These are phyloP conservation scores for Murraya paniculata DNA, from an alignment of 345 rosid species.

Conservation along the genomic window DNA sequence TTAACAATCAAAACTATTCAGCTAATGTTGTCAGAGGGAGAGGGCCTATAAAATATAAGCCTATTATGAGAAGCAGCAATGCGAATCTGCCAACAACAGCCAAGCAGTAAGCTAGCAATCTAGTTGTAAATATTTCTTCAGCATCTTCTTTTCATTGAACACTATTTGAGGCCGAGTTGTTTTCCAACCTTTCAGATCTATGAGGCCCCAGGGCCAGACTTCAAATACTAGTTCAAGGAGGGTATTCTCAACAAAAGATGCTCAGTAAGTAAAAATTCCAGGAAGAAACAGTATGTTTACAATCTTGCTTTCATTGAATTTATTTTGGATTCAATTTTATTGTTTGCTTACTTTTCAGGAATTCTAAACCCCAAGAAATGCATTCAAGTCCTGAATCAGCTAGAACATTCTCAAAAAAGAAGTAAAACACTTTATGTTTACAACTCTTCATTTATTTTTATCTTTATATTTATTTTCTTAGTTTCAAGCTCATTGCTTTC, in stretches of 20 bases:
- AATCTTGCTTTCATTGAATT: background rate
- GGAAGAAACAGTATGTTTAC: background rate
- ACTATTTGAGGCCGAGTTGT: background rate
- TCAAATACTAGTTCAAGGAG: background rate
- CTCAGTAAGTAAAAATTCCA: background rate
- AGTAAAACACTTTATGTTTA: background rate
- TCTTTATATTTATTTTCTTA: too few relatives aligned
- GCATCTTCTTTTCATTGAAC: background rate
- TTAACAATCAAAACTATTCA: background rate
- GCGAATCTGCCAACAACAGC: background rate
- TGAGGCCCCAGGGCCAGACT: background rate
- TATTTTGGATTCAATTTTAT: background rate
- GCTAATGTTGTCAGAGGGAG: slow-evolving; percentile 13
- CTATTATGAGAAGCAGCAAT: slow-evolving; percentile 8
- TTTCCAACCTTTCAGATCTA: background rate
- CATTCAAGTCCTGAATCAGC: slow-evolving; percentile 5
- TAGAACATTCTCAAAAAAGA: slow-evolving; percentile 3
- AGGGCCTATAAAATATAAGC: slow-evolving; percentile 19
- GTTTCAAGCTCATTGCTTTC: background rate
- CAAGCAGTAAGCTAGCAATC: background rate
- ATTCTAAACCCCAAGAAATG: background rate
- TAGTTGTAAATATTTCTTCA: background rate
- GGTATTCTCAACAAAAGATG: background rate
- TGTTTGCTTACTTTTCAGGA: background rate
- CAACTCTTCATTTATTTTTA: too few relatives aligned